These are phyloP conservation scores for Chaetomium globosum DNA, from an alignment of 2,329 filamentous ascomycete species.

Conservation along the genomic window DNA sequence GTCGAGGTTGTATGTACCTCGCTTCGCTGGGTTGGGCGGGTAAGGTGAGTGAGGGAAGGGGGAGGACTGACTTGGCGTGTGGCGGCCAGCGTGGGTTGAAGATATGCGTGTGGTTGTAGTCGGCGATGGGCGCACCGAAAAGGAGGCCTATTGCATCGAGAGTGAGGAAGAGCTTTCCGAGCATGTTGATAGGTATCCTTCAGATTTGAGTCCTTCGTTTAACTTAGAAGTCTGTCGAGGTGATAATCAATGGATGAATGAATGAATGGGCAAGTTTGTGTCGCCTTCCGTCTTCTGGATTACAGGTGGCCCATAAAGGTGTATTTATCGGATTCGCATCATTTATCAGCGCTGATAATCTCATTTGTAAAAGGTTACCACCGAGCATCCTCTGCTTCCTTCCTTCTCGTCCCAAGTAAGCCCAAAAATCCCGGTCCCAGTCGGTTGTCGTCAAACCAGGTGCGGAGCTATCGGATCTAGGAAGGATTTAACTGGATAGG, in stretches of 20 bases:
- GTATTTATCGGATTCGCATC: neutral
- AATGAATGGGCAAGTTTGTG: neutral
- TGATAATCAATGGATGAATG: neutral
- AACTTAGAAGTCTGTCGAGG: neutral
- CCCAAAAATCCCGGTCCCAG: too few relatives aligned
- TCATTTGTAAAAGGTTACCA: too few relatives aligned
- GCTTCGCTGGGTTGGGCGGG: neutral
- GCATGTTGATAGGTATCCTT: constrained; percentile 19
- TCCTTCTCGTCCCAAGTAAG: neutral
- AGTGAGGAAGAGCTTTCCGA: constrained; percentile 48
- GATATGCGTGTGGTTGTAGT: constrained; percentile 48
- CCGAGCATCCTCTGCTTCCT: too few relatives aligned
- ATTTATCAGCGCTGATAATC: too few relatives aligned
- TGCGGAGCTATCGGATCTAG: neutral
- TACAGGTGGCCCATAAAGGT: neutral
- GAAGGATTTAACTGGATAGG: neutral
- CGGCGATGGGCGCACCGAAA: constrained; percentile 45
- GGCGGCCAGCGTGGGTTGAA: constrained; percentile 51
- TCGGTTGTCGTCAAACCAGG: neutral
- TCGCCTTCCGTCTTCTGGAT: neutral
- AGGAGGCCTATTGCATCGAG: constrained; percentile 45
- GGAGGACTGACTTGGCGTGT: constrained; percentile 47
- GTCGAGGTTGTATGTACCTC: neutral
- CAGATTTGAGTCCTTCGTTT: too few relatives aligned
- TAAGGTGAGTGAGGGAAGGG: neutral